Conservation (phyloP, 371 early-diverging fungal species). For the Dichotomocladium elegans region DNA sequence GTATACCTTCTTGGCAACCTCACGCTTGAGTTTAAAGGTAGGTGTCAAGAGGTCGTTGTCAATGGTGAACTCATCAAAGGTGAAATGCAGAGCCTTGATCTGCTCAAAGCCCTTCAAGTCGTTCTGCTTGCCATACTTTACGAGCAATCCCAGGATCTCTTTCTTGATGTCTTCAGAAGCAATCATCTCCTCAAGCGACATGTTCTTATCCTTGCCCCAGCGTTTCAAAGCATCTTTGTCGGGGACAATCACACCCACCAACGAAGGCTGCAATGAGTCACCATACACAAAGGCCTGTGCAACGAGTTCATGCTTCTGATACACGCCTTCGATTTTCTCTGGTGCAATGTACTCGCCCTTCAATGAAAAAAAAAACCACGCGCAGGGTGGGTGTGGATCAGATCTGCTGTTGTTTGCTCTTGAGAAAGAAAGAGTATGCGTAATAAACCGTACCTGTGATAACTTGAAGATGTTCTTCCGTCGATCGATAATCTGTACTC, state of each 20-base stretch:
- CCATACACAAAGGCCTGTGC: slow-evolving; percentile 89
- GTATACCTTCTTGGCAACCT: slow-evolving; percentile 66
- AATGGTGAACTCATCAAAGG: slow-evolving; percentile 71
- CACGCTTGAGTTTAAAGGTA: slow-evolving; percentile 85
- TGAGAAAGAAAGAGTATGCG: too few species aligned
- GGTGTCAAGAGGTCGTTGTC: slow-evolving; percentile 83
- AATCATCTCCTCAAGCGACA: slow-evolving; percentile 55
- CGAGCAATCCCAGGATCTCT: slow-evolving; percentile 56
- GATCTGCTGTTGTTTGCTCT: too few species aligned
- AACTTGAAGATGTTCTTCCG: slow-evolving; percentile 99
- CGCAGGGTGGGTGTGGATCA: slow-evolving; percentile 29
- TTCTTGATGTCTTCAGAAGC: slow-evolving; percentile 49
- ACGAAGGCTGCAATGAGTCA: slow-evolving; percentile 76
- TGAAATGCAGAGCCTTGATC: slow-evolving; percentile 69
- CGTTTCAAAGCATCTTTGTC: slow-evolving; percentile 53
- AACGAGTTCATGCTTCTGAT: slow-evolving; percentile 64
- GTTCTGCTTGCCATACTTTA: slow-evolving; percentile 55
- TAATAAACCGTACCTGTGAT: slow-evolving; percentile 29
- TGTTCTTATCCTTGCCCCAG: slow-evolving; percentile 32
- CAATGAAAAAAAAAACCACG: slow-evolving; percentile 73
- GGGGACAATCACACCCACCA: slow-evolving; percentile 89
- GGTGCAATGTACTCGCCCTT: slow-evolving; percentile 99
- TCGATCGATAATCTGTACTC: slow-evolving; percentile 91
- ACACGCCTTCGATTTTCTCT: slow-evolving; percentile 92
- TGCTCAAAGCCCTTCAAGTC: slow-evolving; percentile 89